phyloP scores from a whole-genome alignment of 108 stramenopile genomes.

The Nitzschia sp. region DNA sequence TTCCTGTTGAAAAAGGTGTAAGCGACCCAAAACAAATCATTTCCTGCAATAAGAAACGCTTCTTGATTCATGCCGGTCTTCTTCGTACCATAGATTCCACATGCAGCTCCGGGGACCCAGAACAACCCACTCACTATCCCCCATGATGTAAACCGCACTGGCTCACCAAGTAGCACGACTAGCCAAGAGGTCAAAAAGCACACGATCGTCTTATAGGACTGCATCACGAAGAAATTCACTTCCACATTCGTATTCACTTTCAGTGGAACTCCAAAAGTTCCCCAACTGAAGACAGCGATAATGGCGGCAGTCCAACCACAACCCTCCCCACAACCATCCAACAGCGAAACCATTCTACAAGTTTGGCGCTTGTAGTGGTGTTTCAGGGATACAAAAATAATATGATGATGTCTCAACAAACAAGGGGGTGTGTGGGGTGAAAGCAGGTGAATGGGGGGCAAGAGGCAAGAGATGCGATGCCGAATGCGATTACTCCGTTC shows the following conservation, averaged over 20 bases:
- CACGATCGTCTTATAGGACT: constrained; percentile 81
- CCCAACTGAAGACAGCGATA: constrained; percentile 62
- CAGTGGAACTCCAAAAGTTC: constrained; percentile 83
- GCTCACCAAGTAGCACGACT: constrained; percentile 41
- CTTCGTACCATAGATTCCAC: constrained; percentile 77
- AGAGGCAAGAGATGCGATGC: too few relatives aligned
- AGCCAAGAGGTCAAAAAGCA: constrained; percentile 65
- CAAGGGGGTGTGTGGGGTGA: too few relatives aligned
- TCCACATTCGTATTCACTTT: constrained; percentile 69
- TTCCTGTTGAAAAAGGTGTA: too few relatives aligned
- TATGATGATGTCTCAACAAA: too few relatives aligned
- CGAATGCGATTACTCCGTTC: too few relatives aligned
- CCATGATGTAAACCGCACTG: constrained; percentile 61
- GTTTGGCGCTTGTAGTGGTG: too few relatives aligned
- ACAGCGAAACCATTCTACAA: constrained; percentile 41
- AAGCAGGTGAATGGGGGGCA: too few relatives aligned
- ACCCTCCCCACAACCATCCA: constrained; percentile 35
- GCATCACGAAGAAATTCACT: constrained; percentile 82
- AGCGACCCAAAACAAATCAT: too few relatives aligned
- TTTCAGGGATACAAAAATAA: too few relatives aligned
- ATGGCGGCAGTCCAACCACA: constrained; percentile 58
- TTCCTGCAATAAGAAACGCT: too few relatives aligned
- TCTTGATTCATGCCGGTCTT: too few relatives aligned
- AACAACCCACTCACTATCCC: constrained; percentile 77
- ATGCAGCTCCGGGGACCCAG: constrained; percentile 62